These are phyloP conservation scores for Chrysochromulina tobinii DNA, from an alignment of 78 protist species.

Conservation along the genomic window DNA sequence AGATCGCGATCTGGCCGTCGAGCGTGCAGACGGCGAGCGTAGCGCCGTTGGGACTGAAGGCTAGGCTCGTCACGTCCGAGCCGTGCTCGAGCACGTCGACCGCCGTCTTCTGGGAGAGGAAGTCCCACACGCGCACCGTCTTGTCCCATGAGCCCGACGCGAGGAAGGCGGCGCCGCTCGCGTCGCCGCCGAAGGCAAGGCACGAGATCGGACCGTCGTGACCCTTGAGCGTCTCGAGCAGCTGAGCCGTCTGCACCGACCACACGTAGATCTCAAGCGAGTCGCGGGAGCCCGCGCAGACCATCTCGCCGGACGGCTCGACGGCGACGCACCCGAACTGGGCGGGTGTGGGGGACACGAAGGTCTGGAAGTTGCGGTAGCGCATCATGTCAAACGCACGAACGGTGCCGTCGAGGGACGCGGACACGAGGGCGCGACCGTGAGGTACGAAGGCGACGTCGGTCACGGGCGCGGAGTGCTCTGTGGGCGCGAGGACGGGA, in stretches of 20 bases:
- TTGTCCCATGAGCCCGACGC: constrained; percentile 86
- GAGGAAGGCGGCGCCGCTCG: constrained; percentile 45
- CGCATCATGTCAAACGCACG: constrained; percentile 90
- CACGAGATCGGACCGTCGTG: constrained; percentile 75
- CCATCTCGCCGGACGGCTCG: constrained; percentile 87
- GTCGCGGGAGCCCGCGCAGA: constrained; percentile 82
- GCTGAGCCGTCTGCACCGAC: constrained; percentile 83
- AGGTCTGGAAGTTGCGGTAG: constrained; percentile 81
- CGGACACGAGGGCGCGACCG: constrained; percentile 73
- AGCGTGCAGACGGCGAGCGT: constrained; percentile 48
- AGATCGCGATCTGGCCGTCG: constrained; percentile 54
- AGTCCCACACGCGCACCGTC: constrained; percentile 81
- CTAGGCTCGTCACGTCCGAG: constrained; percentile 40
- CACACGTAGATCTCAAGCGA: constrained; percentile 78
- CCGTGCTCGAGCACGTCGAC: constrained; percentile 27
- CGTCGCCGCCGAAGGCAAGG: constrained; percentile 64
- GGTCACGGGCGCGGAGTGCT: constrained; percentile 82
- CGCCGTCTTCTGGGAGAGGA: constrained; percentile 37
- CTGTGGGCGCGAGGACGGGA: constrained; percentile 13
- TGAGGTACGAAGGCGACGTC: constrained; percentile 34
- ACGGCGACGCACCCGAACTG: constrained; percentile 73
- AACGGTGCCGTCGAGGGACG: constrained; percentile 85
- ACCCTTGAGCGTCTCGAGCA: constrained; percentile 83
- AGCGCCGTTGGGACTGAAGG: constrained; percentile 81
- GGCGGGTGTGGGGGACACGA: constrained; percentile 46